Conservation (phyloP, 2,329 filamentous ascomycete species). For the Fonsecaea monophora region DNA sequence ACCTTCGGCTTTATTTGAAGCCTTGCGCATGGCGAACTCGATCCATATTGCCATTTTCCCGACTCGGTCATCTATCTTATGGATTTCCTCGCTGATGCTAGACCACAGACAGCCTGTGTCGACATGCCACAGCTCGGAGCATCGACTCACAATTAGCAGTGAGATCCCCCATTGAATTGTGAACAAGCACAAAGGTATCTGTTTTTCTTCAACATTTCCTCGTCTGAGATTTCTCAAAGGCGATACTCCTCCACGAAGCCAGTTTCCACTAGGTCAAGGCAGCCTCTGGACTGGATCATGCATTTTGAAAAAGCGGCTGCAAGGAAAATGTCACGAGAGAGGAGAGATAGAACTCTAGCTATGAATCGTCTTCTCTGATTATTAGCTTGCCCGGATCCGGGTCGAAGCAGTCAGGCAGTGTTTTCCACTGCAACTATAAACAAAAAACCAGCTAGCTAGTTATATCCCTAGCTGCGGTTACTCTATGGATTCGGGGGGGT, state of each 20-base stretch:
- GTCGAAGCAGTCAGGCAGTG: background rate
- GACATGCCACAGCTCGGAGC: background rate
- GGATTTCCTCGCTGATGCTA: background rate
- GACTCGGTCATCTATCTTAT: background rate
- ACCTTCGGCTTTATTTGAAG: too few species aligned
- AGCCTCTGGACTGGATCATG: background rate
- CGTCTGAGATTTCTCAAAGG: background rate
- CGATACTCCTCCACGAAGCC: background rate
- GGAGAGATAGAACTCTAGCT: background rate
- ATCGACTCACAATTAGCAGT: background rate
- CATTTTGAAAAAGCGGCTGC: background rate
- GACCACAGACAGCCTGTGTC: background rate
- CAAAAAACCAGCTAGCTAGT: slow-evolving; percentile 1
- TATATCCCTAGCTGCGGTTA: background rate
- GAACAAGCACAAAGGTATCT: background rate
- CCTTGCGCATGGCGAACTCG: background rate
- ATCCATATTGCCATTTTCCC: background rate
- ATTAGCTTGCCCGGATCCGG: background rate
- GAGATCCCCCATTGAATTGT: background rate
- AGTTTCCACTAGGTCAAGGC: background rate
- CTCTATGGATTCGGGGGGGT: slow-evolving; percentile 2
- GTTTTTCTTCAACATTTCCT: background rate
- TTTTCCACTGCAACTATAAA: background rate
- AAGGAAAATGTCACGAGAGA: too few species aligned
- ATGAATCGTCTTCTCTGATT: background rate